phyloP scores from a whole-genome alignment of 768 basidiomycete genomes.

The Guyanaporus albipodus region DNA sequence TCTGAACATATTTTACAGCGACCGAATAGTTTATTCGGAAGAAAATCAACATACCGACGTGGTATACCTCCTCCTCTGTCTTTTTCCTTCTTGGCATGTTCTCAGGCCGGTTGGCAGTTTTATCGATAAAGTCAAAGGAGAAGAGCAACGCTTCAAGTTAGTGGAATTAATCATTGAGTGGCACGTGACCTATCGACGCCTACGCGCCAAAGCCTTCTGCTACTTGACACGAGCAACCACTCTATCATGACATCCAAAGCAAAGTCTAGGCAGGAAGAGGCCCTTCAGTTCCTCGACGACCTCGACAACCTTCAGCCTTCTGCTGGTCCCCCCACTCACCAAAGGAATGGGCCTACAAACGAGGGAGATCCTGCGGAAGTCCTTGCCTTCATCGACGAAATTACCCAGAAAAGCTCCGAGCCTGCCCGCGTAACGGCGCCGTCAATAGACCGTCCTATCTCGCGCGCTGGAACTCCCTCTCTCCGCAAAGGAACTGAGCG shows the following conservation, averaged over 20 bases:
- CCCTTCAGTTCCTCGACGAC: slow-evolving; percentile 89
- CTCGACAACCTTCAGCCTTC: slow-evolving; percentile 74
- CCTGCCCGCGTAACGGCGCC: slow-evolving; percentile 58
- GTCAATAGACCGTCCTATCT: slow-evolving; percentile 53
- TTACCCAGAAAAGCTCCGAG: slow-evolving; percentile 86
- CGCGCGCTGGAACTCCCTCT: slow-evolving; percentile 67
- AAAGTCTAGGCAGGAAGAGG: slow-evolving; percentile 84
- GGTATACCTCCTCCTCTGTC: slow-evolving; percentile 36
- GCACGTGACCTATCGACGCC: slow-evolving; percentile 16
- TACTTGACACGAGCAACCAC: not conserved
- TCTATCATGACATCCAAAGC: slow-evolving; percentile 40
- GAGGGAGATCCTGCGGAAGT: slow-evolving; percentile 77
- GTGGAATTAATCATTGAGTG: no score
- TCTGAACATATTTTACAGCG: slow-evolving; percentile 35
- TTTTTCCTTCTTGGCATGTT: slow-evolving; percentile 28
- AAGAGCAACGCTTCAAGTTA: not conserved
- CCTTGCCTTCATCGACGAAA: slow-evolving; percentile 91
- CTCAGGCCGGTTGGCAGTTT: no score
- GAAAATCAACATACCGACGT: slow-evolving; percentile 40
- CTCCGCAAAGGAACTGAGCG: slow-evolving; percentile 75
- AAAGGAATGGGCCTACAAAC: slow-evolving; percentile 24
- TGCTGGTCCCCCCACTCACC: slow-evolving; percentile 24
- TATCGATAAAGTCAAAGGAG: no score
- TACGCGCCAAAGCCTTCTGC: not conserved
- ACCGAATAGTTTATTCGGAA: not conserved